phyloP scores from a whole-genome alignment of 345 rosid species.

The Hibiscus tridactylites region DNA sequence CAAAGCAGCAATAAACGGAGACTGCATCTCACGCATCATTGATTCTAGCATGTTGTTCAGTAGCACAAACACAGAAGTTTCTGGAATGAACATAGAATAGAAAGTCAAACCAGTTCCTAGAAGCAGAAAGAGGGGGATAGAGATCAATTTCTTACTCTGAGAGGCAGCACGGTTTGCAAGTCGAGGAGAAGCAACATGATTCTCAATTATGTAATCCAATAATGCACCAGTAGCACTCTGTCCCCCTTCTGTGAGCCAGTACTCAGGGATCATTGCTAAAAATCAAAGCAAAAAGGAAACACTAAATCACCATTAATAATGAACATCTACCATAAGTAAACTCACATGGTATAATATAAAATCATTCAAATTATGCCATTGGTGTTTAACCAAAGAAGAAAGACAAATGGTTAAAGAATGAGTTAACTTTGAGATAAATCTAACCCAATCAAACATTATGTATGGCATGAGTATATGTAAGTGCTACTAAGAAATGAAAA shows the following conservation, averaged over 20 bases:
- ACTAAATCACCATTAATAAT: neutral
- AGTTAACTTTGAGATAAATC: neutral
- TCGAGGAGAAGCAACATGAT: slow-evolving; percentile 73
- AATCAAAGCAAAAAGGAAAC: slow-evolving; percentile 13
- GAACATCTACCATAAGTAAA: neutral
- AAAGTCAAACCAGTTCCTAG: neutral
- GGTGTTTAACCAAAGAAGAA: neutral
- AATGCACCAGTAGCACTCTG: slow-evolving; percentile 99
- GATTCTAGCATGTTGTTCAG: slow-evolving; percentile 59
- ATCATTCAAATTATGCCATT: neutral
- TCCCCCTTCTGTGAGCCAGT: slow-evolving; percentile 97
- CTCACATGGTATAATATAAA: neutral
- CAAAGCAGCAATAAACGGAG: slow-evolving; percentile 81
- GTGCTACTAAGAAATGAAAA: neutral
- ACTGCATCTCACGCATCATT: slow-evolving; percentile 36
- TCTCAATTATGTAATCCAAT: slow-evolving; percentile 76
- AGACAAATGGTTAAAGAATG: neutral
- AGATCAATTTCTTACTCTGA: slow-evolving; percentile 41
- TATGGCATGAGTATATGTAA: neutral
- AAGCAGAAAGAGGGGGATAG: neutral
- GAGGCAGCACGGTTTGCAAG: slow-evolving; percentile 95
- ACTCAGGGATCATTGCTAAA: slow-evolving; percentile 83
- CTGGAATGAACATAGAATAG: slow-evolving; percentile 29
- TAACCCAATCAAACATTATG: neutral
- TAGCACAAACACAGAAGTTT: slow-evolving; percentile 63